phyloP scores from a whole-genome alignment of 2,329 filamentous ascomycete genomes.

The Sphaerulina vaccinii region DNA sequence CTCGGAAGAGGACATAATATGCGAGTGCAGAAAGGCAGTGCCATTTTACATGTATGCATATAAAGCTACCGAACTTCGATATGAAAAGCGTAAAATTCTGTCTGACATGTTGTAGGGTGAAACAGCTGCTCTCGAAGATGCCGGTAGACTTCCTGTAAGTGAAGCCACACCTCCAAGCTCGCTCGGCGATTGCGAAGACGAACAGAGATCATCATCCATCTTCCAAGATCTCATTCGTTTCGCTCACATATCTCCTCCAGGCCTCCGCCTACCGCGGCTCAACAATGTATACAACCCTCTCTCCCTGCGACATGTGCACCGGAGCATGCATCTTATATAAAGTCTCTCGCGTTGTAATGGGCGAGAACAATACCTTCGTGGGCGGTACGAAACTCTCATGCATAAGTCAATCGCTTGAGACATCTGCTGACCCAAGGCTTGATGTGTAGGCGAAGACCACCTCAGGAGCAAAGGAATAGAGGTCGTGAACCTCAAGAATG shows the following conservation, averaged over 20 bases:
- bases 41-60: constrained; percentile 64
- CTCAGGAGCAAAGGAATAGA: constrained; percentile 67
- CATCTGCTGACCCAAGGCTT: no score
- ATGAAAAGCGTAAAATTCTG: not conserved
- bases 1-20: constrained; percentile 73
- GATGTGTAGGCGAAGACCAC: constrained; percentile 70
- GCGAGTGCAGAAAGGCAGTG: constrained; percentile 68
- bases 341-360: constrained; percentile 70
- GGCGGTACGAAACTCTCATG: no score
- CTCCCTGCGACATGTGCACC: constrained; percentile 79
- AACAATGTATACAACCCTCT: constrained; percentile 82
- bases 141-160: constrained; percentile 68
- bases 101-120: constrained; percentile 58
- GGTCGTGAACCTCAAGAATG: constrained; percentile 67
- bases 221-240: no score
- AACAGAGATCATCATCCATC: no score
- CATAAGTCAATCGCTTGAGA: no score
- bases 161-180: no score
- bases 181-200: no score
- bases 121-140: constrained; percentile 72
- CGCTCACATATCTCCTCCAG: no score
- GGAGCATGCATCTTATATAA: constrained; percentile 76
- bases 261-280: constrained; percentile 67
- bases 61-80: not conserved
- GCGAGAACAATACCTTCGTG: constrained; percentile 74